Evolutionary conservation across 73 alveolate species (phyloP).

Genomic region (Paramecium primaurelia): DNA sequence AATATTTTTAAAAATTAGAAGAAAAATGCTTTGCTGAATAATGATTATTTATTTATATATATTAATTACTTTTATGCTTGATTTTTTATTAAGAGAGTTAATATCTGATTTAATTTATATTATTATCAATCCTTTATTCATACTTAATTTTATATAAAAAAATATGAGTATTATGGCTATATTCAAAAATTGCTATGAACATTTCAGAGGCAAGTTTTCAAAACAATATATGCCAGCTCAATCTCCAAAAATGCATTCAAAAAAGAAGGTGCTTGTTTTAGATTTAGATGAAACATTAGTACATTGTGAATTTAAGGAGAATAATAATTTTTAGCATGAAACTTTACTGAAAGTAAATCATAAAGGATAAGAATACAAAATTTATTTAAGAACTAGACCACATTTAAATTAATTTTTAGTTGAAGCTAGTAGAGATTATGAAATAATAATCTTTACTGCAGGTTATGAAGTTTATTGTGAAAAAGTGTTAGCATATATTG

Average conservation of each 20-base stretch:
- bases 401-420: not conserved
- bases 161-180: not conserved
- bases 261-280: constrained; percentile 28
- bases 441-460: constrained; percentile 32
- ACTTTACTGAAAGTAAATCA: not conserved
- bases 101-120: not conserved
- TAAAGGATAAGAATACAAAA: not conserved
- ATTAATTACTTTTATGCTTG: not conserved
- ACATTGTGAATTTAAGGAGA: constrained; percentile 41
- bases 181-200: not conserved
- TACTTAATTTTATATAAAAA: not conserved
- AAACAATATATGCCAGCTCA: not conserved
- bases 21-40: not conserved
- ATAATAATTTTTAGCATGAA: not conserved
- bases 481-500: not conserved
- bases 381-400: constrained; percentile 22
- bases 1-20: not conserved
- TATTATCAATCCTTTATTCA: not conserved
- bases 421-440: not conserved
- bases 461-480: constrained; percentile 45
- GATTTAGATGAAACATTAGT: constrained; percentile 47
- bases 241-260: not conserved
- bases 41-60: not conserved
- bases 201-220: not conserved
- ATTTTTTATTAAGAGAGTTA: not conserved